Evolutionary conservation across 192 early-diverging fungal species (phyloP).

Genomic region (Gorgonomyces haynaldii): DNA sequence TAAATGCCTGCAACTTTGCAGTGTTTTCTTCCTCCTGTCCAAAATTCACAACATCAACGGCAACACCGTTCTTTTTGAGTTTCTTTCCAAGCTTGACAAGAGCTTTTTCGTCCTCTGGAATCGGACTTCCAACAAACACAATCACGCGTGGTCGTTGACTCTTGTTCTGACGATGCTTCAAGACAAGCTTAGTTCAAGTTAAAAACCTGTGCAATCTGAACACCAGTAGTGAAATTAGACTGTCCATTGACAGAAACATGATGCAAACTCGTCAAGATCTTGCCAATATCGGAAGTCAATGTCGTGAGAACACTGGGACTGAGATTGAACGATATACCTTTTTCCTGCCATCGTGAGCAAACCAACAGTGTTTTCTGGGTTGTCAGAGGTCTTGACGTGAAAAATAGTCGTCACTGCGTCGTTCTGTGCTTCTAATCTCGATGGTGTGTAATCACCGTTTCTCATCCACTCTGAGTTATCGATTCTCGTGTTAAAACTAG

Average conservation of each 20-base stretch:
- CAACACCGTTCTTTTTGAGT: constrained; percentile 95
- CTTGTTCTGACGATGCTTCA: constrained; percentile 97
- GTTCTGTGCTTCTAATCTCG: constrained; percentile 82
- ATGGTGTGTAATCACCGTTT: constrained; percentile 95
- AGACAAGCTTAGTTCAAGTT: constrained; percentile 46
- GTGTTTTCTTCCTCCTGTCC: constrained; percentile 85
- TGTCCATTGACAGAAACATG: constrained; percentile 61
- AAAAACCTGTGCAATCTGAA: constrained; percentile 89
- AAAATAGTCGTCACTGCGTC: constrained; percentile 90
- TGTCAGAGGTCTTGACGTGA: constrained; percentile 74
- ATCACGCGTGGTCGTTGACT: constrained; percentile 89
- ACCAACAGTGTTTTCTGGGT: constrained; percentile 94
- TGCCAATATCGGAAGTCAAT: constrained; percentile 78
- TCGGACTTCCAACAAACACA: constrained; percentile 85
- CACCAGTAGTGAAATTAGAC: constrained; percentile 65
- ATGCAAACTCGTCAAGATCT: constrained; percentile 79
- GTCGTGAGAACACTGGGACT: constrained; percentile 91
- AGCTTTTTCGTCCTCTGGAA: constrained; percentile 62
- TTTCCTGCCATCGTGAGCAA: constrained; percentile 92
- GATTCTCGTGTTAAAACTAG: constrained; percentile 14
- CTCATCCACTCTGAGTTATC: constrained; percentile 99
- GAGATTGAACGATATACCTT: constrained; percentile 28
- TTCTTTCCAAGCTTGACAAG: constrained; percentile 87
- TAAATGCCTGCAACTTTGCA: constrained; percentile 80
- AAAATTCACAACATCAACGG: constrained; percentile 91